These are phyloP conservation scores for Schoenoplectus triqueter DNA, from an alignment of 202 grass and related monocot species.

Conservation along the genomic window DNA sequence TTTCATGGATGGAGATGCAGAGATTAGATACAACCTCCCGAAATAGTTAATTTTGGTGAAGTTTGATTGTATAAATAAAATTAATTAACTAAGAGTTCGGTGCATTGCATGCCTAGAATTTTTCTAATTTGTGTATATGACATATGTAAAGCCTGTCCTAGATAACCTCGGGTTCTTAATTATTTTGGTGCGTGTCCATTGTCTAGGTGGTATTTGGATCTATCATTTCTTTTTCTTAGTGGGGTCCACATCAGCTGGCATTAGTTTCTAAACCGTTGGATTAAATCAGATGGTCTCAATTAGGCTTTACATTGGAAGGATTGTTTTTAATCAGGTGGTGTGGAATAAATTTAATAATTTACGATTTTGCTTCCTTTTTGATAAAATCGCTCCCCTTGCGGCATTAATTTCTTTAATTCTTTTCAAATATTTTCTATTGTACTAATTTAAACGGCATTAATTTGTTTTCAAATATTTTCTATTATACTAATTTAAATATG, in stretches of 20 bases:
- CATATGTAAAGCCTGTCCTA: background rate
- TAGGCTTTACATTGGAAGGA: background rate
- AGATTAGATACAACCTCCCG: background rate
- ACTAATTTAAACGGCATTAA: no score
- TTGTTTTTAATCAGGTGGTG: background rate
- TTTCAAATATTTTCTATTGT: no score
- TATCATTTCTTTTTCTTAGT: background rate
- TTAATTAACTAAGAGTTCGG: background rate
- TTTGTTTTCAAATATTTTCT: no score
- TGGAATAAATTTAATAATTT: no score
- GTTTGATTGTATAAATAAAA: background rate
- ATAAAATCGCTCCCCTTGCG: no score
- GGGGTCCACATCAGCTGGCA: slow-evolving; percentile 5
- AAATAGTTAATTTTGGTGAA: background rate
- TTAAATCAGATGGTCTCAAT: background rate
- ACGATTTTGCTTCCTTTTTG: no score
- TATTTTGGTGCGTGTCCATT: background rate
- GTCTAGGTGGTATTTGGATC: background rate
- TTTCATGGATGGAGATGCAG: background rate
- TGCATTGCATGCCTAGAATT: background rate
- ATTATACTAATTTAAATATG: no score
- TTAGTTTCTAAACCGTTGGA: background rate
- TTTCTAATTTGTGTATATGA: background rate
- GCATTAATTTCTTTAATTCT: no score
- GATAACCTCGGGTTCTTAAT: slow-evolving; percentile 1